Base-by-base conservation (phyloP, 371 early-diverging fungal genomes). In the Synchytrium microbalum region DNA sequence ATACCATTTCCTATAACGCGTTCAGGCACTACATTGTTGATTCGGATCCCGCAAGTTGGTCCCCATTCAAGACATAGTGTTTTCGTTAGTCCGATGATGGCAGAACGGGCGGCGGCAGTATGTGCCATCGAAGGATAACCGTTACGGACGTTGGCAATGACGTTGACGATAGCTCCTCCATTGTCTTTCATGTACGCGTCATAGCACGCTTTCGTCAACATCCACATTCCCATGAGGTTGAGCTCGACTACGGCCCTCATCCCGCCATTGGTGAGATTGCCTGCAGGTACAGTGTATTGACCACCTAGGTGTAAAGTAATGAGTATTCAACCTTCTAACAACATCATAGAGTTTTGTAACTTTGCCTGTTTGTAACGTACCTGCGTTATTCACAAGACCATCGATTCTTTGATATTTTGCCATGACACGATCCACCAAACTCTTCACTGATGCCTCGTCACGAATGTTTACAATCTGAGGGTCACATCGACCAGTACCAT, bases 21-120 rank as follows among this genome's bases (percentile, higher is more conserved):
- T n/a, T 81, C 81, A 13, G 81, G 80, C n/a, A 78, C 83, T 2
- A 81, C 82, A 55, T 74, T 76, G 67, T 82, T 82, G 68, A 82
- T 63, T 28, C 82, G 78, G 32, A 82, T 71, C 3, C 80, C 80
- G n/a, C n/a, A n/a, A 27, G 64, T 70, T 1, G 69, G 71, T 3
- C 77, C 78, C 82, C 82, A 82, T 64, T 82, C 82, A n/a, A 72
- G 71, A 0, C 75, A 73, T 52, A 82, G 61, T 0, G 79, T 80
- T 68, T 77, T 78, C 53, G 79, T 72, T 64, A 82, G 69, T 51
- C 71, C 74, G 53, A 63, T 69, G 24, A 75, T 67, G 3, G 68
- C 75, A 0, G 73, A 71, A 24, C 75, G 63, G 3, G 75, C 75
- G 2, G 75, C 75, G 19, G 67, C 72, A n/a, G 69, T 68, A 63